Base-by-base conservation (phyloP, 1,284 basidiomycete genomes). In the Apiotrichum brassicae region DNA sequence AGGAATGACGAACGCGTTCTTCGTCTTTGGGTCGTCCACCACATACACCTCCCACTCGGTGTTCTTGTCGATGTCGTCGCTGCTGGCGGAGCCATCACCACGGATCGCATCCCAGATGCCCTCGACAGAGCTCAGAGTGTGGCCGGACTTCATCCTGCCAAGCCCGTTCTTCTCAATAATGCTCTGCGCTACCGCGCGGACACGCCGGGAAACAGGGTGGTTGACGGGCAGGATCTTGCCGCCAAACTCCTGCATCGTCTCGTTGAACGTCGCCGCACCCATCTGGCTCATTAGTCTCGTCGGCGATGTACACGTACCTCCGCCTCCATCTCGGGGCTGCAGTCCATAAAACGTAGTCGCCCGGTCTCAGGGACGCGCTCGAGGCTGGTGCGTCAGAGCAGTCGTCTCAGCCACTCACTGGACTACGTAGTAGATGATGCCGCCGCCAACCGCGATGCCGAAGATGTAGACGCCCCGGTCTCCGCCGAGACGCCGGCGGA, bases 361-460 rank as follows among this genome's bases (percentile, higher is more conserved):
- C 88, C 88, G 0, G 89, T 92, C 62, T 88, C 82, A 5, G 85
- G 83, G 0, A 87, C 85, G 61, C 80, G 77, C 64, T 92, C 88
- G 18, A 89, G 75, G 63, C 88, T 91, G 54, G 9, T 8, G 14
- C 28, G 28, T 30, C 9, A 30, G 28, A 14, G 14, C 28, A 30
- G 28, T 30, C 9, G 28, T 14, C 9, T 30, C 14, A 14, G 28
- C 14, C 14, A 76, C 81, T 70, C 63, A 84, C 82, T 84, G 81
- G 13, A 70, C 58, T 3, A 82, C 65, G 64, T 82, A 84, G 68
- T 83, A 86, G 5, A 76, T 63, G 6, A 71, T 74, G 1, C 76
- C 78, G 14, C 75, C 74, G 12, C 64, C 70, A 22, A 73, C 57
- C 1, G 59, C 66, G 6, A 73, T 54, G 16, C 63, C 66, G 43